A percentile compares a stretch with the other conserved stretches of the same genome.
Conservation (phyloP, 1,284 basidiomycete species). For the Vanrija sp. region DNA sequence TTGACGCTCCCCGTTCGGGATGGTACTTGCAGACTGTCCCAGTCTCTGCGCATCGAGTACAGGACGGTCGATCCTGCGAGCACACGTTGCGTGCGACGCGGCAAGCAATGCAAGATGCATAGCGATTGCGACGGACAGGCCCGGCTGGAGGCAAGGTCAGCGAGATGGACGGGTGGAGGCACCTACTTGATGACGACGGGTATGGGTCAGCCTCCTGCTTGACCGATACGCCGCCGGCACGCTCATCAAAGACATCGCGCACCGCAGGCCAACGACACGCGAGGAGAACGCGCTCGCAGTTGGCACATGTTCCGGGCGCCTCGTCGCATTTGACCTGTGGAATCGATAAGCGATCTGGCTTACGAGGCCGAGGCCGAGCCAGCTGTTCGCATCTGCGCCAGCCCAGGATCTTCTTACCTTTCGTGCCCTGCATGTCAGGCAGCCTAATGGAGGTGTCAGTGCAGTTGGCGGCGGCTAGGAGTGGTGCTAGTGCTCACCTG, state of each 20-base stretch:
- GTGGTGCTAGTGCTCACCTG: conserved; percentile 5
- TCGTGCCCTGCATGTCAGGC: conserved; percentile 20
- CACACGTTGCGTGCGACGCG: conserved; percentile 8
- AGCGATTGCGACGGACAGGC: conserved; percentile 12
- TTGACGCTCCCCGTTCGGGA: not conserved
- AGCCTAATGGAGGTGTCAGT: conserved; percentile 7
- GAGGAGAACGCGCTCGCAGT: conserved; percentile 21
- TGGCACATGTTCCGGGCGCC: conserved; percentile 18
- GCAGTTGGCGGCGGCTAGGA: not conserved
- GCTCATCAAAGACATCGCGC: conserved; percentile 16
- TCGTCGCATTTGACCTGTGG: conserved; percentile 26
- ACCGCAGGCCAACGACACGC: conserved; percentile 21
- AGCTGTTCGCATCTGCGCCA: not conserved
- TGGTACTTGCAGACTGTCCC: conserved; percentile 12
- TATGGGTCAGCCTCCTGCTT: too few species aligned
- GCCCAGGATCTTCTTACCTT: conserved; percentile 6
- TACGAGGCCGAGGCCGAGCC: too few species aligned
- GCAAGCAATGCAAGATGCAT: conserved; percentile 5
- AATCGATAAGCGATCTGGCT: not conserved
- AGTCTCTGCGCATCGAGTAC: conserved; percentile 9
- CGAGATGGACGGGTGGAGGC: not conserved
- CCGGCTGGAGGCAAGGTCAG: conserved; percentile 3
- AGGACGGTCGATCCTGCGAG: conserved; percentile 13
- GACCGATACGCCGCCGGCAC: not conserved
- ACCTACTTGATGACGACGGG: too few species aligned